These are phyloP conservation scores for Daldinia vernicosa DNA, from an alignment of 495 filamentous ascomycete genomes.

Conservation along the genomic window DNA sequence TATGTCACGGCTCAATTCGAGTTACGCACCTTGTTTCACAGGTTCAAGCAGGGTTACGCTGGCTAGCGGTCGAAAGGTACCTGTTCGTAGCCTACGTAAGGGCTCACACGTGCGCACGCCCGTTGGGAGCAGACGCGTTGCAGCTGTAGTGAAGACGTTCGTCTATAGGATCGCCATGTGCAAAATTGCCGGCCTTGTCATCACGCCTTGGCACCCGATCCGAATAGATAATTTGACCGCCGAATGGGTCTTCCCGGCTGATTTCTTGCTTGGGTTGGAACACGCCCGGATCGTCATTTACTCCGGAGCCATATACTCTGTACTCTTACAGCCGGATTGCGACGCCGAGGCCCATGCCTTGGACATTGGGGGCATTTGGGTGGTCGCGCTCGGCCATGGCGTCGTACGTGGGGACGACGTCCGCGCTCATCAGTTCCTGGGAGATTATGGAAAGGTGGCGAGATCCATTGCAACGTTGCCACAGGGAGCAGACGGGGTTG, in stretches of 20 bases:
- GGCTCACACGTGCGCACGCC: constrained; percentile 54
- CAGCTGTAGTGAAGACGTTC: constrained; percentile 49
- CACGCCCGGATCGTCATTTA: constrained; percentile 39
- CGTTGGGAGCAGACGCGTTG: constrained; percentile 46
- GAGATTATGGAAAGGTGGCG: constrained; percentile 48
- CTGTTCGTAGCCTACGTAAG: constrained; percentile 38
- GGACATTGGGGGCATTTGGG: constrained; percentile 52
- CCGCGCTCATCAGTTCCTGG: constrained; percentile 55
- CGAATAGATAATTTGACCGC: background rate
- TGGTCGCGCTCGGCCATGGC: constrained; percentile 57
- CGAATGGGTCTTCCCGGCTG: constrained; percentile 50
- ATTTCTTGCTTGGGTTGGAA: constrained; percentile 29
- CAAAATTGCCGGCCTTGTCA: constrained; percentile 35
- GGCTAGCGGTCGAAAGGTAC: constrained; percentile 36
- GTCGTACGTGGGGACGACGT: constrained; percentile 44
- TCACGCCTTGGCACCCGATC: constrained; percentile 59
- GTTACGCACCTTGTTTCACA: constrained; percentile 50
- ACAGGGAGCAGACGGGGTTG: constrained; percentile 45
- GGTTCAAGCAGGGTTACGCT: constrained; percentile 46
- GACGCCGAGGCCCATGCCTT: constrained; percentile 53
- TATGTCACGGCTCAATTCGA: constrained; percentile 47
- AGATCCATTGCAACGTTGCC: constrained; percentile 41
- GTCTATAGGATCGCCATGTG: constrained; percentile 40
- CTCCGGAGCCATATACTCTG: constrained; percentile 54
- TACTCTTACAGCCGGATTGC: constrained; percentile 51